A percentile compares a stretch with the other conserved stretches of the same genome.
Evolutionary conservation across 371 early-diverging fungal genomes (phyloP).

Genomic region (Mucor mucedo): DNA sequence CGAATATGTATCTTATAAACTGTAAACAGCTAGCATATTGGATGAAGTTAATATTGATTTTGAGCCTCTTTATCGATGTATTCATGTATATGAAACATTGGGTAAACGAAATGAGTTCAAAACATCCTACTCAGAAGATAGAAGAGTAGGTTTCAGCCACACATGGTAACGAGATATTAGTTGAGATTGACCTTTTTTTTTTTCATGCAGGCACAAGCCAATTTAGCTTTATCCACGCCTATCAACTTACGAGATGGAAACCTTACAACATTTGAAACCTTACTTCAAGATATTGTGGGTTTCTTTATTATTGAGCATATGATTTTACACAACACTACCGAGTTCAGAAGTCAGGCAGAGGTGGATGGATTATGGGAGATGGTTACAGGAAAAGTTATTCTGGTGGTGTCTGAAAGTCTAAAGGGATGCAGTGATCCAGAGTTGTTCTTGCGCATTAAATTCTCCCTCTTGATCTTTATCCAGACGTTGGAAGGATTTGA

Average conservation of each 20-base stretch:
- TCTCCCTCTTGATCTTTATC: slow-evolving; percentile 78
- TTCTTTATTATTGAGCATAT: slow-evolving; percentile 95
- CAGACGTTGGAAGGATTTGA: slow-evolving; percentile 82
- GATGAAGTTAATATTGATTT: slow-evolving; percentile 87
- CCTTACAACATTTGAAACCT: slow-evolving; percentile 70
- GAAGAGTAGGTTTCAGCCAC: slow-evolving; percentile 59
- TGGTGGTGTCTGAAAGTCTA: slow-evolving; percentile 79
- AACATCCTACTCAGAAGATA: slow-evolving; percentile 89
- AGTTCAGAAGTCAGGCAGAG: slow-evolving; percentile 88
- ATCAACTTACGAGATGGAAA: slow-evolving; percentile 70
- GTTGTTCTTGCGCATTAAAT: slow-evolving; percentile 79
- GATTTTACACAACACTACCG: slow-evolving; percentile 86
- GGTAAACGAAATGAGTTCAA: slow-evolving; percentile 87
- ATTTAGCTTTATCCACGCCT: slow-evolving; percentile 66
- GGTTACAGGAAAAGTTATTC: slow-evolving; percentile 78
- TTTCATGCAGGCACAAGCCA: slow-evolving; percentile 69
- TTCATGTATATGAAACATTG: slow-evolving; percentile 93
- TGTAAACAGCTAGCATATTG: slow-evolving; percentile 60
- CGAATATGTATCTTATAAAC: background rate
- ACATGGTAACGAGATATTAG: background rate
- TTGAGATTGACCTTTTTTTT: too few relatives aligned
- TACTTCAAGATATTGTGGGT: slow-evolving; percentile 90
- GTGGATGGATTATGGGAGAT: slow-evolving; percentile 91
- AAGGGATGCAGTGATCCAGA: slow-evolving; percentile 80
- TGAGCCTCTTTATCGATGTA: slow-evolving; percentile 92